Evolutionary conservation across 2,329 filamentous ascomycete genomes (phyloP).

Genomic region (Nemania sp.): DNA sequence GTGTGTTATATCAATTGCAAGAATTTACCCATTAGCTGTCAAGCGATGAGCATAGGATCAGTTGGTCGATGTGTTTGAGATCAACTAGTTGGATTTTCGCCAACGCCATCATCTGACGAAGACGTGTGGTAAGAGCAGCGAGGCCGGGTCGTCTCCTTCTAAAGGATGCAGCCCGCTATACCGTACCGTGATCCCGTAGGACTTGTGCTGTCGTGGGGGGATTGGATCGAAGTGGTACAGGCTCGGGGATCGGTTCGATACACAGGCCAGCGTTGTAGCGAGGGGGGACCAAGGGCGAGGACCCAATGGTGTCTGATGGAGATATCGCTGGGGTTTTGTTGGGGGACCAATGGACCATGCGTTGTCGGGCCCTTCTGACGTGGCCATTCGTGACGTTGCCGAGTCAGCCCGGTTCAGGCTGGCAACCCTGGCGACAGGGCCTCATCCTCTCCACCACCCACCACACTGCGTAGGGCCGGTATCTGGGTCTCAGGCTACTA

Average conservation of each 20-base stretch:
- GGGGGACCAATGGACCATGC: conserved; percentile 8
- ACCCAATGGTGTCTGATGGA: conserved; percentile 22
- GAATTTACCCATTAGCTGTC: not conserved
- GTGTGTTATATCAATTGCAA: conserved; percentile 8
- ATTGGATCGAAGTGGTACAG: conserved; percentile 24
- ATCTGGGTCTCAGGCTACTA: conserved; percentile 19
- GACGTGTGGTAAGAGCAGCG: conserved; percentile 18
- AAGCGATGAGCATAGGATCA: conserved; percentile 4
- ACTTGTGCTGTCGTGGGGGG: conserved; percentile 24
- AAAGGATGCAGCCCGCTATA: conserved; percentile 23
- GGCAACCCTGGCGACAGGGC: conserved; percentile 22
- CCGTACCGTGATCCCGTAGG: conserved; percentile 20
- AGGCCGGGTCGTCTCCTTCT: conserved; percentile 15
- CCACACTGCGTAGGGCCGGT: conserved; percentile 20
- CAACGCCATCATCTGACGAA: conserved; percentile 22
- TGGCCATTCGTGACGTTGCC: conserved; percentile 24
- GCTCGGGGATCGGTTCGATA: conserved; percentile 23
- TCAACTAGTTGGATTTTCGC: conserved; percentile 19
- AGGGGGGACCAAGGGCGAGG: conserved; percentile 7
- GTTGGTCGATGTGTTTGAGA: conserved; percentile 16
- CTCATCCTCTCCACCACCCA: not conserved
- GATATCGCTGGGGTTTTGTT: conserved; percentile 24
- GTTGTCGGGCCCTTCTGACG: conserved; percentile 23
- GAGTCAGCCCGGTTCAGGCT: conserved; percentile 26
- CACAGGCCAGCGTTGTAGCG: conserved; percentile 19